These are phyloP conservation scores for Eimeria acervulina DNA, from an alignment of 169 alveolate genomes.

Conservation along the genomic window DNA sequence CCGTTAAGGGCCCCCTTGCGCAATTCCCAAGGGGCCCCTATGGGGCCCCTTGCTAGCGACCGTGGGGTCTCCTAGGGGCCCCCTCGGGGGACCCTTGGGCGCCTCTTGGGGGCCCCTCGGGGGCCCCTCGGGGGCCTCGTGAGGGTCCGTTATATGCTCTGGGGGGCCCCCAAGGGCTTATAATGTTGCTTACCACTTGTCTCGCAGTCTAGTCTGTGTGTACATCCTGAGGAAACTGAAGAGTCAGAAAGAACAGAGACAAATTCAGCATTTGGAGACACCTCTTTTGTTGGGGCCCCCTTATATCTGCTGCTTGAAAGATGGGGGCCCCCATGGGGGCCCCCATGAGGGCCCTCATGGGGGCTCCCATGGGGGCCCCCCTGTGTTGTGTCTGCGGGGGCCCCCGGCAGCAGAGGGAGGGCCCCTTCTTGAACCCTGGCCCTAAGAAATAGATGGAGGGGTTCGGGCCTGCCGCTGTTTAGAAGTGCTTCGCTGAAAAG, in stretches of 20 bases:
- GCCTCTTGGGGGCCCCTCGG: neutral
- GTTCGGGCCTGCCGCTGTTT: conserved; percentile 30
- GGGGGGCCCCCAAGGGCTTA: neutral
- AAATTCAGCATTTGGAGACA: neutral
- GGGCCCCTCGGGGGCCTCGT: neutral
- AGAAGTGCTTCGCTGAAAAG: neutral
- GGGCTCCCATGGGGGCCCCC: neutral
- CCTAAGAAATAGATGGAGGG: conserved; percentile 13
- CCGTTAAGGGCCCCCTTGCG: neutral
- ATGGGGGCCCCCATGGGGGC: conserved; percentile 33
- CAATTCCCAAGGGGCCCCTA: too few relatives aligned
- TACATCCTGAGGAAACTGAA: neutral
- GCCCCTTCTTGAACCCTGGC: neutral
- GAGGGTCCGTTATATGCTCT: neutral
- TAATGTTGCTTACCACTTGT: neutral
- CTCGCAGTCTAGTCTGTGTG: conserved; percentile 14
- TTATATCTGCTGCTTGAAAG: neutral
- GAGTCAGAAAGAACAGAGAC: neutral
- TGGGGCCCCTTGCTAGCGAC: neutral
- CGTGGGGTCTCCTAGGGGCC: neutral
- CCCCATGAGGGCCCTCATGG: neutral
- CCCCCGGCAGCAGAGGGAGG: conserved; percentile 36
- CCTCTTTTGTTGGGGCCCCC: conserved; percentile 14
- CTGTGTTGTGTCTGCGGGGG: conserved; percentile 26
- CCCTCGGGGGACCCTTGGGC: neutral